phyloP scores from a whole-genome alignment of 371 early-diverging fungal species.

The Mucor racemosus region DNA sequence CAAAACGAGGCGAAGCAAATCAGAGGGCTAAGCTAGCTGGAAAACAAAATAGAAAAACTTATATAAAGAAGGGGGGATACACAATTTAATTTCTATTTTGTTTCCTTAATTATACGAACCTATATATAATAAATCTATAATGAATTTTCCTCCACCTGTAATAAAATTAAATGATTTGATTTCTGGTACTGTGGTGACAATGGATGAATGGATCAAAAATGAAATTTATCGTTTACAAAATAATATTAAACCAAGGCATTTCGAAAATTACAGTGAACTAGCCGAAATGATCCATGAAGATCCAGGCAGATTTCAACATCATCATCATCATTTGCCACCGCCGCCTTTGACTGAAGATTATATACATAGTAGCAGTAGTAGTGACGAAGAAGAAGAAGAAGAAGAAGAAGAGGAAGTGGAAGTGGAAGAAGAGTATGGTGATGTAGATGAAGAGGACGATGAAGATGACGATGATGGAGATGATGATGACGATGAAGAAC shows the following conservation, averaged over 20 bases:
- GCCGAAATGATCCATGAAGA: constrained; percentile 36
- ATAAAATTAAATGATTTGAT: constrained; percentile 22
- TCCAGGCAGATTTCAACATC: constrained; percentile 25
- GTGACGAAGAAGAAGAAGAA: not conserved
- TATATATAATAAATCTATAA: not conserved
- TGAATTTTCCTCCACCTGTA: constrained; percentile 6
- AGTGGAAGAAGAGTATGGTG: not conserved
- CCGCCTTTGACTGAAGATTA: not conserved
- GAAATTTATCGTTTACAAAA: constrained; percentile 37
- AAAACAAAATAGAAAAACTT: not conserved
- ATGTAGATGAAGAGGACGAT: not conserved
- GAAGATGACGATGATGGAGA: constrained; percentile 5
- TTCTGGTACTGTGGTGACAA: constrained; percentile 17
- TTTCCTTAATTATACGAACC: not conserved
- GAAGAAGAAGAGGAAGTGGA: not conserved
- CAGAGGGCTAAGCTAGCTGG: not conserved
- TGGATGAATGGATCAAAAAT: constrained; percentile 42
- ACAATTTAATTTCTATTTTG: constrained; percentile 7
- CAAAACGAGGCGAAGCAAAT: constrained; percentile 11
- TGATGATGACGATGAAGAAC: not conserved
- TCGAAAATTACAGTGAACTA: constrained; percentile 32
- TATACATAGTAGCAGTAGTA: not conserved
- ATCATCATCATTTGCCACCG: not conserved
- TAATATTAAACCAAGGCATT: constrained; percentile 40
- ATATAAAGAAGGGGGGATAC: constrained; percentile 4